Evolutionary conservation across 495 filamentous ascomycete species (phyloP).

Genomic region (Daldinia childiae): DNA sequence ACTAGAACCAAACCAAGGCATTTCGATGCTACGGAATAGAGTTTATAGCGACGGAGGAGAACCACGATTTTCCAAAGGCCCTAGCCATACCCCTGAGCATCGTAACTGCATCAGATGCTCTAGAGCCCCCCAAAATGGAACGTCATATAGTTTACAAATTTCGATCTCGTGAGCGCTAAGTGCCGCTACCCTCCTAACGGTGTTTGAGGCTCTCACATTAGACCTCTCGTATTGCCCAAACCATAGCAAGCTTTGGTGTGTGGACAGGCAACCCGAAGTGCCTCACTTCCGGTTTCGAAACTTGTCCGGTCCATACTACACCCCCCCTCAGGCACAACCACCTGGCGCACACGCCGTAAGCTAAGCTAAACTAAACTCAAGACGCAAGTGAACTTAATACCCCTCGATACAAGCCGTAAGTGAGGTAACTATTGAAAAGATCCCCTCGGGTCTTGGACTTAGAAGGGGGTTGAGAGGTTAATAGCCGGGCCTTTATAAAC

Average conservation of each 20-base stretch:
- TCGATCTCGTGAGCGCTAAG: conserved; percentile 13
- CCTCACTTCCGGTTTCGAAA: conserved; percentile 5
- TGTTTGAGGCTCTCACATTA: conserved; percentile 17
- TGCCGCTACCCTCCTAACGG: neutral
- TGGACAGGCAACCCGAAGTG: neutral
- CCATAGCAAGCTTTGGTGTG: neutral
- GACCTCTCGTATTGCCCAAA: neutral
- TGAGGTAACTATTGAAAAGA: neutral
- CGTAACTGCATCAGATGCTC: neutral
- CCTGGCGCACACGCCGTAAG: neutral
- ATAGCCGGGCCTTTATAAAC: neutral
- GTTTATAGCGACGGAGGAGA: too few species aligned
- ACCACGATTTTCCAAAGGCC: neutral
- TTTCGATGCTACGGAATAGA: neutral
- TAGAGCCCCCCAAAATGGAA: neutral
- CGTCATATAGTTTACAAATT: neutral
- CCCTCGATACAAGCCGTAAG: neutral
- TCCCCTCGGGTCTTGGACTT: conserved; percentile 3
- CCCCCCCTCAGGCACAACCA: neutral
- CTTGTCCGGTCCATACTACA: neutral
- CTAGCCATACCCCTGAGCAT: neutral
- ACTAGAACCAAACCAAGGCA: neutral
- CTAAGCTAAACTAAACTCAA: neutral
- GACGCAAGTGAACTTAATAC: conserved; percentile 15
- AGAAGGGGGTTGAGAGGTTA: neutral